Conservation (phyloP, 768 basidiomycete genomes). For the Xerocomellus dryophilus region DNA sequence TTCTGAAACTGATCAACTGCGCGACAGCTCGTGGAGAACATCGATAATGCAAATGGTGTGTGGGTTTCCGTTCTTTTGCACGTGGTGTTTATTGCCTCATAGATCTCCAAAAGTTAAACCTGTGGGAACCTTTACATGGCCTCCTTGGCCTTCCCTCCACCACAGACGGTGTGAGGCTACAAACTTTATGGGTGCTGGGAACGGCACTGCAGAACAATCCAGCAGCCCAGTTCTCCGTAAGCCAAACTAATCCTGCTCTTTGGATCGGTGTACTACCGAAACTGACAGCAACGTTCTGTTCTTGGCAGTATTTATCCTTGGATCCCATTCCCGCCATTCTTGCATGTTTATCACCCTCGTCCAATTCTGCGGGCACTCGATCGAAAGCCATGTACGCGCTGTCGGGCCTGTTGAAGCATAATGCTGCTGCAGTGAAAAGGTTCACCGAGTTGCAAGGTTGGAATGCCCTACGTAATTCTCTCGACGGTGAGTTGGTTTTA, state of each 20-base stretch:
- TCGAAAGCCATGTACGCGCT: constrained; percentile 83
- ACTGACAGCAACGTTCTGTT: not conserved
- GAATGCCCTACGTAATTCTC: constrained; percentile 52
- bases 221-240: constrained; percentile 70
- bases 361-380: constrained; percentile 51
- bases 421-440: constrained; percentile 56
- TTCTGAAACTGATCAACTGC: not conserved
- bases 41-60: constrained; percentile 84
- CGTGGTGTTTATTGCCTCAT: not conserved
- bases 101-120: constrained; percentile 73
- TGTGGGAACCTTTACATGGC: constrained; percentile 75
- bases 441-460: constrained; percentile 60
- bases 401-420: constrained; percentile 78
- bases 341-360: constrained; percentile 54
- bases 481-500: constrained; percentile 50
- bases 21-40: constrained; percentile 73
- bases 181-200: constrained; percentile 82
- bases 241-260: constrained; percentile 24
- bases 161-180: constrained; percentile 58
- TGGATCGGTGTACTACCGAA: not conserved
- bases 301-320: constrained; percentile 53
- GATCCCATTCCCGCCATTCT: constrained; percentile 67
- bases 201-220: constrained; percentile 92
- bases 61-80: not conserved
- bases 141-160: constrained; percentile 55